Conservation (phyloP, 768 basidiomycete species). For the Russula emetica region DNA sequence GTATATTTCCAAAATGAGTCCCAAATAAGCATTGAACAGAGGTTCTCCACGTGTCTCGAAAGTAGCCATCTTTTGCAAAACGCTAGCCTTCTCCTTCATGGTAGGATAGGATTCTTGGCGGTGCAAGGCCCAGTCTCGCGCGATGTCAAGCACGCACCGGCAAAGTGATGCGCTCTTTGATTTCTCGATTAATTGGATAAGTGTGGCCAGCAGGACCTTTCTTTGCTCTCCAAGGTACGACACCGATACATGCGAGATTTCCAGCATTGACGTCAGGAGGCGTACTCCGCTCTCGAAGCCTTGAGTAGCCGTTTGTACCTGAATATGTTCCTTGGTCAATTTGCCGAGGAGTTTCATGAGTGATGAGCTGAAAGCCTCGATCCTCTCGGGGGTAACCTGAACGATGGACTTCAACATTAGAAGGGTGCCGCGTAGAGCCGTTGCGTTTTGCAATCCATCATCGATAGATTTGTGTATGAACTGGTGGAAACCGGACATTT, state of each 20-base stretch:
- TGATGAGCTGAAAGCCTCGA: constrained; percentile 70
- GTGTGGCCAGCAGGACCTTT: constrained; percentile 68
- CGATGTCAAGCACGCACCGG: constrained; percentile 78
- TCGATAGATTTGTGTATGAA: constrained; percentile 71
- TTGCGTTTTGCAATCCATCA: constrained; percentile 74
- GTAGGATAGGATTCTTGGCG: constrained; percentile 83
- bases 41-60: constrained; percentile 77
- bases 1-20: constrained; percentile 92
- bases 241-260: constrained; percentile 80
- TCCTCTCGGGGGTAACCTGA: constrained; percentile 71
- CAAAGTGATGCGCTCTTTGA: constrained; percentile 77
- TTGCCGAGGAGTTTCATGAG: constrained; percentile 83
- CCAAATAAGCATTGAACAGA: constrained; percentile 79
- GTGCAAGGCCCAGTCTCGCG: constrained; percentile 85
- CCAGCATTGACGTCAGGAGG: constrained; percentile 71
- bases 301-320: constrained; percentile 29
- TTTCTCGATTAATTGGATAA: constrained; percentile 83
- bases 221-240: constrained; percentile 83
- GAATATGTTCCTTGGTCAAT: constrained; percentile 81
- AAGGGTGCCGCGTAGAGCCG: constrained; percentile 70
- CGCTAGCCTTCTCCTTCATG: constrained; percentile 90
- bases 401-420: constrained; percentile 86
- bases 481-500: constrained; percentile 69
- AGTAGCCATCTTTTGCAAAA: constrained; percentile 82
- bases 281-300: constrained; percentile 60